Evolutionary conservation across 2,329 filamentous ascomycete genomes (phyloP).

Genomic region (Penicillium sp.): DNA sequence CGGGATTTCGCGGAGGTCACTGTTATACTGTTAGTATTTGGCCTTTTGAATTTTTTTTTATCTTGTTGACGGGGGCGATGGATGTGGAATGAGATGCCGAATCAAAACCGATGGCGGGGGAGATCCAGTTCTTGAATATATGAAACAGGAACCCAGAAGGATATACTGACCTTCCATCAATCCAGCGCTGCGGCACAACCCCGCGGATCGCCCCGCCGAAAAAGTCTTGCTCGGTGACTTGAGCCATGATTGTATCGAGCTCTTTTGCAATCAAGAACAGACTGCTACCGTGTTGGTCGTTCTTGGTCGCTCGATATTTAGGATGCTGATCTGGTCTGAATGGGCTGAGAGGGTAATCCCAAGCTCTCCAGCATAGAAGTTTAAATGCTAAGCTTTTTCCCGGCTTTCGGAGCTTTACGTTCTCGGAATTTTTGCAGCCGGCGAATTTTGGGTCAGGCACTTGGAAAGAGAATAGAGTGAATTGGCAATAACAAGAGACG

Average conservation of each 20-base stretch:
- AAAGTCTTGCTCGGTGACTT: slow-evolving; percentile 32
- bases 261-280: neutral
- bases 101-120: neutral
- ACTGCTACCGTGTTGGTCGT: neutral
- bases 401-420: neutral
- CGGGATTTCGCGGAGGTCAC: slow-evolving; percentile 42
- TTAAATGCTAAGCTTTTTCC: slow-evolving; percentile 3
- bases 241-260: slow-evolving; percentile 22
- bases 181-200: slow-evolving; percentile 37
- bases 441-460: neutral
- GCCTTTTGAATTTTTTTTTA: neutral
- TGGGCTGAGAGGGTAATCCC: neutral
- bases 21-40: slow-evolving; percentile 22
- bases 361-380: slow-evolving; percentile 9
- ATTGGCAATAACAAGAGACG: neutral
- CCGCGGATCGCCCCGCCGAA: slow-evolving; percentile 41
- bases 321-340: neutral
- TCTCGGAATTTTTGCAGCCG: neutral
- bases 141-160: neutral
- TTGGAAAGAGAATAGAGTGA: neutral
- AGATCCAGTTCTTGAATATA: neutral
- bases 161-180: slow-evolving; percentile 39
- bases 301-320: neutral
- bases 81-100: neutral
- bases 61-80: neutral